Percentiles rank a stretch among this genome's conserved stretches.
Conservation (phyloP, 2,329 filamentous ascomycete genomes). For the Bipolaris gigantea region DNA sequence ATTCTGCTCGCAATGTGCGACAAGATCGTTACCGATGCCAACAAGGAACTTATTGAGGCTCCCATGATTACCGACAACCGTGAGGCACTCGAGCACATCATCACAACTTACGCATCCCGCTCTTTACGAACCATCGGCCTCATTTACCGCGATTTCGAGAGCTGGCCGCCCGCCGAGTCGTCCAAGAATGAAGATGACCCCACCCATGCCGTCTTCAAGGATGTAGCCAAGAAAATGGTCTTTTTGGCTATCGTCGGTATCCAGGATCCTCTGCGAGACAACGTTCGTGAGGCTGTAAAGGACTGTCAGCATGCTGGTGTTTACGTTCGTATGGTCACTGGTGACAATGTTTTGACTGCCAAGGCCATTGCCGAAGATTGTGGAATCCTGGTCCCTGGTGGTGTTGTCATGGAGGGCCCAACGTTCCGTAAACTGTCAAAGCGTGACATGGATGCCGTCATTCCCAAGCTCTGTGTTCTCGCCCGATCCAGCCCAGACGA, state of each 20-base stretch:
- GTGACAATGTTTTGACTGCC: constrained; percentile 78
- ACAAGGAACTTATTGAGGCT: constrained; percentile 57
- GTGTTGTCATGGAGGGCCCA: constrained; percentile 76
- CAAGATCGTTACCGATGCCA: constrained; percentile 61
- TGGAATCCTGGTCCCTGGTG: constrained; percentile 71
- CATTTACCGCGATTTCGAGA: constrained; percentile 79
- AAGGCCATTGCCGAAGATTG: constrained; percentile 78
- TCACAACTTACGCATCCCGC: constrained; percentile 74
- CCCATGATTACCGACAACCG: constrained; percentile 61
- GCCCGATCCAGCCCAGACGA: constrained; percentile 71
- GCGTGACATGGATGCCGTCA: constrained; percentile 57
- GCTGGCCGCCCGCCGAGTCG: constrained; percentile 71
- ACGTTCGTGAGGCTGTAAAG: constrained; percentile 72
- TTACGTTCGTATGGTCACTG: constrained; percentile 82
- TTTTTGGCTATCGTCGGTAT: constrained; percentile 77
- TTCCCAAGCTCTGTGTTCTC: constrained; percentile 67
- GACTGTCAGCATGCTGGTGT: constrained; percentile 77
- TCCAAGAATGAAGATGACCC: constrained; percentile 62
- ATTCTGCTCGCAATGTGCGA: constrained; percentile 54
- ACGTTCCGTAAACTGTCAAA: constrained; percentile 73
- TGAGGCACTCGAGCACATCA: constrained; percentile 64
- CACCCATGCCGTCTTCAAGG: constrained; percentile 65
- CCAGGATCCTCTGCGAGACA: constrained; percentile 75
- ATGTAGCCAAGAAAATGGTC: constrained; percentile 71
- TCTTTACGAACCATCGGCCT: constrained; percentile 85